Evolutionary conservation across 441 rosid species (phyloP).

Genomic region (Corymbia calophylla): DNA sequence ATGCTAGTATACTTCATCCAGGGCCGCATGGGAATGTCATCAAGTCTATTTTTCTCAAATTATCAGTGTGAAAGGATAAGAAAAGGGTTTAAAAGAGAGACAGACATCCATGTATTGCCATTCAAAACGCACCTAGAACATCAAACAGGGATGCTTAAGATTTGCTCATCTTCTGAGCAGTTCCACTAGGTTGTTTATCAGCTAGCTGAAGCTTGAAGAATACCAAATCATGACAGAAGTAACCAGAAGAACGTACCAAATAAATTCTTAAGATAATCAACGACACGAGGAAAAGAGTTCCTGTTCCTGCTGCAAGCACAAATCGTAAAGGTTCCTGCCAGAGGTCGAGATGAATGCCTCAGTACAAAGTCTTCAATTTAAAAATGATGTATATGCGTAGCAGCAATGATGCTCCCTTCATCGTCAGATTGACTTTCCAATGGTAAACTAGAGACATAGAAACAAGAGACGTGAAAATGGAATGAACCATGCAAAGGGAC

Average conservation of each 20-base stretch:
- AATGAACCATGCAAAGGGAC: not conserved
- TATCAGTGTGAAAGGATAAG: not conserved
- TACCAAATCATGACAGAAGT: not conserved
- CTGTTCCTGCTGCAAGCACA: constrained; percentile 86
- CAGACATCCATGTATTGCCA: not conserved
- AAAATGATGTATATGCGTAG: not conserved
- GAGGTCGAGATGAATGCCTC: not conserved
- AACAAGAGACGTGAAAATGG: not conserved
- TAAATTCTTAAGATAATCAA: constrained; percentile 77
- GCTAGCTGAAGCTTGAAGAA: not conserved
- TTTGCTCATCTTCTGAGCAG: not conserved
- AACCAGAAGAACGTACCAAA: constrained; percentile 39
- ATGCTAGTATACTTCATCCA: not conserved
- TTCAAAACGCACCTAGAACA: not conserved
- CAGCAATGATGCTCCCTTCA: not conserved
- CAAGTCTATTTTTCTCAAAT: not conserved
- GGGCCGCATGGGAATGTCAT: not conserved
- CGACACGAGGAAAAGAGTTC: constrained; percentile 78
- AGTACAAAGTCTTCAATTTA: not conserved
- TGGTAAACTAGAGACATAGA: not conserved
- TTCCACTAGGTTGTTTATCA: not conserved
- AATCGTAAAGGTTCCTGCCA: constrained; percentile 87
- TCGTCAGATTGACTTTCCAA: not conserved
- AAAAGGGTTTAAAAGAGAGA: not conserved
- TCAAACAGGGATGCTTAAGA: not conserved